A percentile compares a stretch with the other conserved stretches of the same genome.
Conservation (phyloP, 2,329 filamentous ascomycete species). For the Ceratocystis alfenasii region DNA sequence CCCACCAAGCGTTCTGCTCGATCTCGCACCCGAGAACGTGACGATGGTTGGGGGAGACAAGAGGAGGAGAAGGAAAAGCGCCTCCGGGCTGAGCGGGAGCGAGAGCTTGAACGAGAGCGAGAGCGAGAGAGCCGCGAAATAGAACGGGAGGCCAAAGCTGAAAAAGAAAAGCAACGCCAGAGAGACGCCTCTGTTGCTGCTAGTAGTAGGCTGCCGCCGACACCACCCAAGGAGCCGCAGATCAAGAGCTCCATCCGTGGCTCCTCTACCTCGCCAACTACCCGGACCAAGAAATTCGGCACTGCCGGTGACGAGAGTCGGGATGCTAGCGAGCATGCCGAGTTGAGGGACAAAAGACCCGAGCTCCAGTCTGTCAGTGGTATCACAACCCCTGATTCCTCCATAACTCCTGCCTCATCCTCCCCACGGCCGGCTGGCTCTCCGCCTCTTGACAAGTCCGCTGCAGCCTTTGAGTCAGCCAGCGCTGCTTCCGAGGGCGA, state of each 20-base stretch:
- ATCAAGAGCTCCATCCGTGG: conserved; percentile 3
- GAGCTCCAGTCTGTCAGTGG: not conserved
- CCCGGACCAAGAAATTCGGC: not conserved
- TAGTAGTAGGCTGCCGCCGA: conserved; percentile 4
- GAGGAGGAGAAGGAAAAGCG: conserved; percentile 7
- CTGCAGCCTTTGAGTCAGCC: not conserved
- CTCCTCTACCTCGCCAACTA: not conserved
- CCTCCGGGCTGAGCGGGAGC: not conserved
- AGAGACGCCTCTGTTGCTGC: not conserved
- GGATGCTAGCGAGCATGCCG: not conserved
- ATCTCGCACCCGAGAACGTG: conserved; percentile 8
- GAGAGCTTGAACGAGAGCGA: not conserved
- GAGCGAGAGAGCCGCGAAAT: conserved; percentile 3
- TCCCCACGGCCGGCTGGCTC: not conserved
- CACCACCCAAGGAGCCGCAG: conserved; percentile 11
- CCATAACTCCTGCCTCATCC: not conserved
- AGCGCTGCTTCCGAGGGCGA: conserved; percentile 1
- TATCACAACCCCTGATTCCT: not conserved
- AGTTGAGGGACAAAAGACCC: not conserved
- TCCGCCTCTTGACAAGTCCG: not conserved
- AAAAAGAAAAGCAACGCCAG: not conserved
- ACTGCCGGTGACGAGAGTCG: not conserved
- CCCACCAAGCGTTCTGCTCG: conserved; percentile 1
- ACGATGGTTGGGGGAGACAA: not conserved
- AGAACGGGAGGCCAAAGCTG: not conserved